Percentiles rank a stretch among this genome's conserved stretches.
These are phyloP conservation scores for Euptelea pleiosperma DNA, from an alignment of 164 flowering plant genomes.

Conservation along the genomic window DNA sequence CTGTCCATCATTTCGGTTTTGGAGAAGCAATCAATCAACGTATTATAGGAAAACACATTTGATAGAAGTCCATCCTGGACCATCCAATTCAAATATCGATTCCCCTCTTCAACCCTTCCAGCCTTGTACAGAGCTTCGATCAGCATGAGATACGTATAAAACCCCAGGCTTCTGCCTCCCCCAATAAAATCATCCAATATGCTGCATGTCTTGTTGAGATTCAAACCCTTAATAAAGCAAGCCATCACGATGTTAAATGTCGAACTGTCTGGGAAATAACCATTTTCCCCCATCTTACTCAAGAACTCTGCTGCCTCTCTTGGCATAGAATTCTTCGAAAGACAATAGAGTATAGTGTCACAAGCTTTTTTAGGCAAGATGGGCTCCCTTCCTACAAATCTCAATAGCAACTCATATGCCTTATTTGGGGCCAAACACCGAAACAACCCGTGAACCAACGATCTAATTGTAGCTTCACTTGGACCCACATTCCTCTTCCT, in stretches of 20 bases:
- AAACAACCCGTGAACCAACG: slow-evolving; percentile 82
- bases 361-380: slow-evolving; percentile 40
- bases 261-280: slow-evolving; percentile 54
- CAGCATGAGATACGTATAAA: slow-evolving; percentile 48
- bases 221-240: slow-evolving; percentile 55
- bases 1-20: slow-evolving; percentile 54
- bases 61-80: slow-evolving; percentile 46
- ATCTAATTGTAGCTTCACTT: slow-evolving; percentile 76
- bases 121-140: slow-evolving; percentile 44
- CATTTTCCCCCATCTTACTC: slow-evolving; percentile 36
- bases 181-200: slow-evolving; percentile 43
- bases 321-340: slow-evolving; percentile 56
- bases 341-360: slow-evolving; percentile 55
- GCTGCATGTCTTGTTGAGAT: slow-evolving; percentile 48
- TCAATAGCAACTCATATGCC: slow-evolving; percentile 51
- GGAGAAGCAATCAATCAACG: slow-evolving; percentile 72
- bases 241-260: slow-evolving; percentile 48
- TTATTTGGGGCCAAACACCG: slow-evolving; percentile 37
- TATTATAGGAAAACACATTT: slow-evolving; percentile 61
- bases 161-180: slow-evolving; percentile 50
- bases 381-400: slow-evolving; percentile 40
- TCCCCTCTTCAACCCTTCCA: slow-evolving; percentile 39
- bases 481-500: slow-evolving; percentile 56
- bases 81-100: slow-evolving; percentile 48
- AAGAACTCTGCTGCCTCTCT: slow-evolving; percentile 53